phyloP scores from a whole-genome alignment of 805 yeast species.

The Yarrowia divulgata region DNA sequence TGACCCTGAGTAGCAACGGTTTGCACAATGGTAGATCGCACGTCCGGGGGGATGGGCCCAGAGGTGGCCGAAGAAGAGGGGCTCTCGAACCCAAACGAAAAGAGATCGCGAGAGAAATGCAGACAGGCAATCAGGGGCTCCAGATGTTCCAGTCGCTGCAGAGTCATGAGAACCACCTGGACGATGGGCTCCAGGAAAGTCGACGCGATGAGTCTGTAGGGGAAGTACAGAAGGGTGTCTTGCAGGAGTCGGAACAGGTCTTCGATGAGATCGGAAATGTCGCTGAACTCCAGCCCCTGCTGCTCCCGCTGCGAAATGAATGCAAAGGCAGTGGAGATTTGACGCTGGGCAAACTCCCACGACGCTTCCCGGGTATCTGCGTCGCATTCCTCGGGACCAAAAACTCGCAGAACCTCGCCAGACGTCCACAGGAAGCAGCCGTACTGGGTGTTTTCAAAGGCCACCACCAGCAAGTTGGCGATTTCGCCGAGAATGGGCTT shows the following conservation, averaged over 20 bases:
- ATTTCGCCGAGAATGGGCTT: slow-evolving; percentile 67
- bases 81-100: slow-evolving; percentile 81
- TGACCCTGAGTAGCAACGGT: slow-evolving; percentile 65
- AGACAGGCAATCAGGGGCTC: slow-evolving; percentile 75
- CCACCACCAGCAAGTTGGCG: slow-evolving; percentile 70
- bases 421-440: slow-evolving; percentile 94
- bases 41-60: slow-evolving; percentile 61
- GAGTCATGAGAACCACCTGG: slow-evolving; percentile 64
- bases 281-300: slow-evolving; percentile 43
- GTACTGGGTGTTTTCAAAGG: slow-evolving; percentile 69
- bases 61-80: slow-evolving; percentile 75
- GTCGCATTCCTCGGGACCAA: slow-evolving; percentile 56
- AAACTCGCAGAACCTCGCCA: slow-evolving; percentile 76
- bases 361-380: slow-evolving; percentile 63
- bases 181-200: slow-evolving; percentile 56
- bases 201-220: slow-evolving; percentile 57
- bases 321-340: slow-evolving; percentile 64
- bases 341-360: slow-evolving; percentile 77
- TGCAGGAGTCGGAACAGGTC: slow-evolving; percentile 83
- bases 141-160: slow-evolving; percentile 62
- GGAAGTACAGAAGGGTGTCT: slow-evolving; percentile 79
- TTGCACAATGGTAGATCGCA: slow-evolving; percentile 58
- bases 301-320: slow-evolving; percentile 43
- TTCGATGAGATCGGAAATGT: slow-evolving; percentile 75
- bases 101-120: slow-evolving; percentile 79